Evolutionary conservation across 2,329 filamentous ascomycete genomes (phyloP).

Genomic region (Colletotrichum spinosum): DNA sequence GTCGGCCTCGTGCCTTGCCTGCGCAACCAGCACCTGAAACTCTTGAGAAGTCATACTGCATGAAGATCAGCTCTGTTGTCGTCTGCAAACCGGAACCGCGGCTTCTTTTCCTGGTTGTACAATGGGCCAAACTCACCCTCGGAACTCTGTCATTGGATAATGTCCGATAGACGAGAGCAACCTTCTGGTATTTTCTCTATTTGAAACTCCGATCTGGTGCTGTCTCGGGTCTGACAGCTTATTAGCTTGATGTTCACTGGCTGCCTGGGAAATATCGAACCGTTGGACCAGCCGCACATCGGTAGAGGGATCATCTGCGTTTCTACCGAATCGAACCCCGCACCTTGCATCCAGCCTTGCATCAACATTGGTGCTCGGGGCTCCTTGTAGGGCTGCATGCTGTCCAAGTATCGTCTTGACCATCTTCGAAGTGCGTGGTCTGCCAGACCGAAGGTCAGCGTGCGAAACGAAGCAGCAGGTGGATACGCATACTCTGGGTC

Average conservation of each 20-base stretch:
- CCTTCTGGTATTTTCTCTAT: constrained; percentile 65
- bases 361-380: constrained; percentile 72
- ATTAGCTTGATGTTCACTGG: constrained; percentile 1
- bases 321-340: constrained; percentile 77
- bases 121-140: constrained; percentile 52
- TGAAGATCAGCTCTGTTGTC: constrained; percentile 40
- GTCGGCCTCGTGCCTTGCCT: constrained; percentile 65
- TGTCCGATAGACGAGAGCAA: constrained; percentile 66
- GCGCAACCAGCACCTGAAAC: constrained; percentile 66
- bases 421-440: constrained; percentile 75
- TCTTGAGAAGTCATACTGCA: constrained; percentile 68
- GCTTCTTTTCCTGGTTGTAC: neutral
- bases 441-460: constrained; percentile 43
- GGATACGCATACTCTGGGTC: constrained; percentile 62
- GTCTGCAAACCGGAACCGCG: too few species aligned
- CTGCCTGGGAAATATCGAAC: constrained; percentile 53
- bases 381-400: constrained; percentile 73
- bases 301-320: constrained; percentile 73
- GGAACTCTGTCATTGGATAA: constrained; percentile 66
- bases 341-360: constrained; percentile 66
- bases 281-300: constrained; percentile 75
- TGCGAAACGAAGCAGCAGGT: neutral
- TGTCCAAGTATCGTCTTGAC: constrained; percentile 73
- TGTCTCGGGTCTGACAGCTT: constrained; percentile 59
- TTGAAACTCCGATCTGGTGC: constrained; percentile 63